Conservation (phyloP, 2,329 filamentous ascomycete genomes). For the Drechslerella dactyloides region DNA sequence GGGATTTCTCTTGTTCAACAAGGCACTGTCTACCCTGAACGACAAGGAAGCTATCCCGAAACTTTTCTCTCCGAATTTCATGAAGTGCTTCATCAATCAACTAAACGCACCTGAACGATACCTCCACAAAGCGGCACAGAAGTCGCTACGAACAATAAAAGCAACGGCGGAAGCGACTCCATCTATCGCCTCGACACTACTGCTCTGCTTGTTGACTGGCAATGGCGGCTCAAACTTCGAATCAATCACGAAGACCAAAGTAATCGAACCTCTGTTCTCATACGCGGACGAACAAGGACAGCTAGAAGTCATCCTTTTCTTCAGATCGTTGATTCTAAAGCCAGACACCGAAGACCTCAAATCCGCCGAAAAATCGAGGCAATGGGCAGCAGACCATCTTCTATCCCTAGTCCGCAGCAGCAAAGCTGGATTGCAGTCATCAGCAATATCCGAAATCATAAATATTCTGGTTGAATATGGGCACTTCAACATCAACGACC, state of each 20-base stretch:
- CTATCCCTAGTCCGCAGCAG: constrained; percentile 52
- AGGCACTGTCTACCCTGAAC: constrained; percentile 65
- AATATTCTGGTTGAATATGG: constrained; percentile 53
- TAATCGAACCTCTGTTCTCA: constrained; percentile 75
- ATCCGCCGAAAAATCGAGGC: constrained; percentile 51
- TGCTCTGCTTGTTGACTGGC: constrained; percentile 43
- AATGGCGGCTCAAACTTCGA: constrained; percentile 71
- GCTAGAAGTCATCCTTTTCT: constrained; percentile 48
- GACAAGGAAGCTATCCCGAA: constrained; percentile 63
- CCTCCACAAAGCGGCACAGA: constrained; percentile 77
- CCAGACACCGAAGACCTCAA: constrained; percentile 45
- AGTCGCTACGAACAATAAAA: constrained; percentile 71
- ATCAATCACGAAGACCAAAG: constrained; percentile 82
- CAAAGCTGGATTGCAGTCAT: constrained; percentile 49
- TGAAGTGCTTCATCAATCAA: constrained; percentile 82
- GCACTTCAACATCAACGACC: constrained; percentile 51
- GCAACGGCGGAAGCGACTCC: constrained; percentile 54
- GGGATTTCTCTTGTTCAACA: constrained; percentile 85
- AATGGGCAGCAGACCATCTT: constrained; percentile 55
- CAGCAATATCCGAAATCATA: constrained; percentile 51
- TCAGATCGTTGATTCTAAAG: constrained; percentile 33
- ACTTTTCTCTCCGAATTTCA: constrained; percentile 82
- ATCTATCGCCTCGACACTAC: constrained; percentile 60
- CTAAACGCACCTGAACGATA: constrained; percentile 77
- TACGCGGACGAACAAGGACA: constrained; percentile 65